phyloP scores from a whole-genome alignment of 208 protist genomes.

The Trypanosoma vivax region DNA sequence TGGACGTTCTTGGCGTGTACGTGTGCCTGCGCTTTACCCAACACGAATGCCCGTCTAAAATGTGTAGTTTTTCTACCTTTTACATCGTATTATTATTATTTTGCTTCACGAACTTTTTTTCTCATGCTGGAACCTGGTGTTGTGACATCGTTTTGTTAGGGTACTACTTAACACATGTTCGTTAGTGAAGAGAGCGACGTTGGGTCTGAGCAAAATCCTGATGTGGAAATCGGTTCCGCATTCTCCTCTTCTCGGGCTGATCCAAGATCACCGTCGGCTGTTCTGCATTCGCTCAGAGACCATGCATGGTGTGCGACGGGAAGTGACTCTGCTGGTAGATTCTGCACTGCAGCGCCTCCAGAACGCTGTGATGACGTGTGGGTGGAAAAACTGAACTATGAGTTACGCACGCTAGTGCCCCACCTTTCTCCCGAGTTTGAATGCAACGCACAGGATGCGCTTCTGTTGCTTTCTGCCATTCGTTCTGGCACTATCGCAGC shows the following conservation, averaged over 20 bases:
- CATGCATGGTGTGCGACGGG: not conserved
- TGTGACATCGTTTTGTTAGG: not conserved
- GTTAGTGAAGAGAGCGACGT: slow-evolving; percentile 33
- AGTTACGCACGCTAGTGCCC: slow-evolving; percentile 59
- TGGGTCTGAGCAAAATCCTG: slow-evolving; percentile 25
- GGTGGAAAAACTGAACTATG: slow-evolving; percentile 24
- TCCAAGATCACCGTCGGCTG: too few species aligned
- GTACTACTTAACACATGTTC: slow-evolving; percentile 18
- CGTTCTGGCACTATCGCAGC: slow-evolving; percentile 25
- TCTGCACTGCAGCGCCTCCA: not conserved
- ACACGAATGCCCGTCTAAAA: too few species aligned
- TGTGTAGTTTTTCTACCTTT: too few species aligned
- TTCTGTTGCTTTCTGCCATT: slow-evolving; percentile 58
- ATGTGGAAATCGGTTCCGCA: too few species aligned
- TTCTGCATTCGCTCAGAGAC: not conserved
- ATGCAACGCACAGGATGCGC: slow-evolving; percentile 50
- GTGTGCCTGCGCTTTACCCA: too few species aligned
- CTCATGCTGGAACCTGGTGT: not conserved
- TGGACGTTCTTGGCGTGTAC: too few species aligned
- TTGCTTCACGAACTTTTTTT: slow-evolving; percentile 1
- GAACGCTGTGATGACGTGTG: slow-evolving; percentile 7
- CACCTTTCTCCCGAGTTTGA: slow-evolving; percentile 65
- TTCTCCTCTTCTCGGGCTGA: too few species aligned
- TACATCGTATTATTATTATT: not conserved
- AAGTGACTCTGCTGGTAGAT: not conserved